Conservation (phyloP, 768 basidiomycete genomes). For the Russula emetica region DNA sequence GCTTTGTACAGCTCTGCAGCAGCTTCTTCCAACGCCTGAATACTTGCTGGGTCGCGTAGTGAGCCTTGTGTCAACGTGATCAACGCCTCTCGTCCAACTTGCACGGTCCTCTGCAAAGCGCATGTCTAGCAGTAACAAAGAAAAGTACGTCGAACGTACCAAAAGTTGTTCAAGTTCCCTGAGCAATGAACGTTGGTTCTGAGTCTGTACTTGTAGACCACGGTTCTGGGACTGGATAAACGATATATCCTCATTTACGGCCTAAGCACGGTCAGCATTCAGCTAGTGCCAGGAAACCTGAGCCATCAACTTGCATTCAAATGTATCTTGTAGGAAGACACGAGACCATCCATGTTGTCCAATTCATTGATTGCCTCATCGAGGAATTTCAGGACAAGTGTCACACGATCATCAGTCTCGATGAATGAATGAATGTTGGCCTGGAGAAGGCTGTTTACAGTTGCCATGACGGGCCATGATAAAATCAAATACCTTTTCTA, state of each 20-base stretch:
- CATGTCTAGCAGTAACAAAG: not conserved
- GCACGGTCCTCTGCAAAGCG: slow-evolving; percentile 74
- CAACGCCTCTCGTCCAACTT: slow-evolving; percentile 78
- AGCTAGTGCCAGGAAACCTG: slow-evolving; percentile 1
- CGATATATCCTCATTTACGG: slow-evolving; percentile 90
- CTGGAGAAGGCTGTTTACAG: slow-evolving; percentile 39
- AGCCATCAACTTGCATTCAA: slow-evolving; percentile 62
- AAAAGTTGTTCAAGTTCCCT: slow-evolving; percentile 84
- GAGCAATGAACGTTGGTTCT: slow-evolving; percentile 85
- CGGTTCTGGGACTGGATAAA: slow-evolving; percentile 96
- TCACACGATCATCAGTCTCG: slow-evolving; percentile 90
- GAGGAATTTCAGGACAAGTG: slow-evolving; percentile 77
- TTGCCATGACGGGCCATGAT: not conserved
- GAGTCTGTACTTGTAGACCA: slow-evolving; percentile 94
- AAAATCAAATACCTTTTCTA: slow-evolving; percentile 70
- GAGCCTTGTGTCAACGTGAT: slow-evolving; percentile 83
- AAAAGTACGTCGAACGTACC: slow-evolving; percentile 38
- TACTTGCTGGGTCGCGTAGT: slow-evolving; percentile 70
- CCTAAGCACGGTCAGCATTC: slow-evolving; percentile 44
- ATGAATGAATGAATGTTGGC: slow-evolving; percentile 97
- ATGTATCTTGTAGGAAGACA: slow-evolving; percentile 95
- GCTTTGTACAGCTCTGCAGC: slow-evolving; percentile 93
- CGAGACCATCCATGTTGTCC: slow-evolving; percentile 82
- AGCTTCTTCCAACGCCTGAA: slow-evolving; percentile 75
- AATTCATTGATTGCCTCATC: slow-evolving; percentile 87